These are phyloP conservation scores for Malassezia globosa DNA, from an alignment of 1,284 basidiomycete species.

Conservation along the genomic window DNA sequence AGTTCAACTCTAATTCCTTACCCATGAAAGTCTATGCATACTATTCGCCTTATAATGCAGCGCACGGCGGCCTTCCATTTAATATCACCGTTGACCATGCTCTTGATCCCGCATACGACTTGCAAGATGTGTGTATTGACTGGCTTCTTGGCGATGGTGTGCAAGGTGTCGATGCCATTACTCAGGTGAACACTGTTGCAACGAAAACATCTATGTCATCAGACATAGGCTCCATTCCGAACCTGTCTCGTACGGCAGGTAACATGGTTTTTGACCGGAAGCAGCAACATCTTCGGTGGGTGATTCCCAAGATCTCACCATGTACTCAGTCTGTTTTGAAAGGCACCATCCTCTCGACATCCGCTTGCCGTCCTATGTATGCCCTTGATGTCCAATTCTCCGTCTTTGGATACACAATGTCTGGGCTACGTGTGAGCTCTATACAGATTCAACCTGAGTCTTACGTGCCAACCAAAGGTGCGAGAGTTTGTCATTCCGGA, in stretches of 20 bases:
- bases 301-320: constrained; percentile 17
- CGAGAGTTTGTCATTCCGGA: constrained; percentile 44
- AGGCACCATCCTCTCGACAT: constrained; percentile 15
- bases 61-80: constrained; percentile 6
- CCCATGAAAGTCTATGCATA: constrained; percentile 2
- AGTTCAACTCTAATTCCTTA: constrained; percentile 11
- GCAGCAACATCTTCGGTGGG: constrained; percentile 25
- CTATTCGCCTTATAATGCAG: neutral
- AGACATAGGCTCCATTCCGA: neutral
- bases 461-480: constrained; percentile 59
- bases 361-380: constrained; percentile 3
- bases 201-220: constrained; percentile 1
- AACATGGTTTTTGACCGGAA: constrained; percentile 28
- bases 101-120: constrained; percentile 4
- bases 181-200: neutral
- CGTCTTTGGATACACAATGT: constrained; percentile 63
- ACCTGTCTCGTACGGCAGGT: constrained; percentile 16
- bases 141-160: constrained; percentile 27
- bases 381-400: constrained; percentile 63
- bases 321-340: constrained; percentile 16
- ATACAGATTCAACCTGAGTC: constrained; percentile 59
- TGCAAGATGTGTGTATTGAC: constrained; percentile 28
- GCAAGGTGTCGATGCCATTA: constrained; percentile 25
- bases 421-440: constrained; percentile 69
- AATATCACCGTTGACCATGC: constrained; percentile 9